Conservation (phyloP, 371 early-diverging fungal species). For the Mortierella sp. region DNA sequence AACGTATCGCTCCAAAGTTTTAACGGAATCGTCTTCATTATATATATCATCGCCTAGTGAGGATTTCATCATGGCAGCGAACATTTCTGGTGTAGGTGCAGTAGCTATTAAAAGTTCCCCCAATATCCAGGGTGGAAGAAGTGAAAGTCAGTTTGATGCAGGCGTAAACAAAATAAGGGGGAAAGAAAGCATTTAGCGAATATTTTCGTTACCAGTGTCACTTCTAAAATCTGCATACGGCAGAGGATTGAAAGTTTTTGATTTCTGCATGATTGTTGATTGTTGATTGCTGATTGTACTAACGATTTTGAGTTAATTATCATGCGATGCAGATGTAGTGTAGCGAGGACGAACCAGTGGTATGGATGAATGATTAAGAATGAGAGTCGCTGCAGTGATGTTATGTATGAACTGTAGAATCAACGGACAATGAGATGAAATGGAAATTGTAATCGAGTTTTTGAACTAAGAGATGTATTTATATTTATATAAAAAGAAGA, state of each 20-base stretch:
- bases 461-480: neutral
- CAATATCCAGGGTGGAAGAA: neutral
- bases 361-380: neutral
- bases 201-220: slow-evolving; percentile 60
- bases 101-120: slow-evolving; percentile 69
- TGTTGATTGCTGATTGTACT: neutral
- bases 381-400: neutral
- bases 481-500: neutral
- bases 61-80: slow-evolving; percentile 78
- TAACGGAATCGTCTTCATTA: slow-evolving; percentile 83
- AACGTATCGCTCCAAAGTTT: slow-evolving; percentile 76
- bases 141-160: neutral
- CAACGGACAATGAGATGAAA: neutral
- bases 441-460: neutral
- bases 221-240: slow-evolving; percentile 66
- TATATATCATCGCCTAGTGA: slow-evolving; percentile 90
- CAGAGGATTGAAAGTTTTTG: slow-evolving; percentile 27
- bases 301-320: too few species aligned
- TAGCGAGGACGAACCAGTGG: neutral
- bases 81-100: slow-evolving; percentile 87
- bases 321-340: too few species aligned
- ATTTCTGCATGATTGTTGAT: slow-evolving; percentile 5
- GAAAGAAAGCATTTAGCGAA: neutral
- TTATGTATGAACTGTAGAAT: neutral
- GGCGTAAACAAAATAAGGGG: neutral